Conservation (phyloP, 2,329 filamentous ascomycete genomes). For the Aureobasidium sp. region DNA sequence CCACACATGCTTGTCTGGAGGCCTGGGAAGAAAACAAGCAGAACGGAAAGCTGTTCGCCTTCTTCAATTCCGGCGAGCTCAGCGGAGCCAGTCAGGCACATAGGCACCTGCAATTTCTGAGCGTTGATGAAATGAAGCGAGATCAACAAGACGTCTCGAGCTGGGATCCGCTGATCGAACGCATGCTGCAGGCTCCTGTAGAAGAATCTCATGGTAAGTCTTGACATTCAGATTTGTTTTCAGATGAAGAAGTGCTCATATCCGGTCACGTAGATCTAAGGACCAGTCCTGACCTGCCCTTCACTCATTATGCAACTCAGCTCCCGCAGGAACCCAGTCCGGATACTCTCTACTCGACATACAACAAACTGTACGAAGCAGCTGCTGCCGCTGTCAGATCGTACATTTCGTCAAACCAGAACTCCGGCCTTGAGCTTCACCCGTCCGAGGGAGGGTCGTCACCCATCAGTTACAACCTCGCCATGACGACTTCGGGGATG, state of each 20-base stretch:
- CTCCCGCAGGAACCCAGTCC: slow-evolving; percentile 37
- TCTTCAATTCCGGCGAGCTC: slow-evolving; percentile 63
- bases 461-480: slow-evolving; percentile 52
- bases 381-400: slow-evolving; percentile 32
- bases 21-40: slow-evolving; percentile 40
- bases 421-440: slow-evolving; percentile 25
- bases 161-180: slow-evolving; percentile 48
- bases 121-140: slow-evolving; percentile 54
- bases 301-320: slow-evolving; percentile 42
- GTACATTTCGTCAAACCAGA: slow-evolving; percentile 34
- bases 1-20: slow-evolving; percentile 55
- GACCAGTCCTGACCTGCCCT: slow-evolving; percentile 34
- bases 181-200: slow-evolving; percentile 23
- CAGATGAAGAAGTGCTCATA: background rate
- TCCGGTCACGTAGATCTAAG: background rate
- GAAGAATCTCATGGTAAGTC: background rate
- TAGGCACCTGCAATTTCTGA: slow-evolving; percentile 64
- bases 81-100: slow-evolving; percentile 68
- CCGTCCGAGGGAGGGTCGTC: slow-evolving; percentile 31
- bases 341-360: slow-evolving; percentile 29
- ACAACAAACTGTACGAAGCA: slow-evolving; percentile 29
- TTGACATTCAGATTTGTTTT: too few relatives aligned
- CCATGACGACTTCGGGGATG: slow-evolving; percentile 49
- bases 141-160: slow-evolving; percentile 21
- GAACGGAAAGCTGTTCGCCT: slow-evolving; percentile 47